These are phyloP conservation scores for Carex littledalei DNA, from an alignment of 176 grass and related monocot species.

Conservation along the genomic window DNA sequence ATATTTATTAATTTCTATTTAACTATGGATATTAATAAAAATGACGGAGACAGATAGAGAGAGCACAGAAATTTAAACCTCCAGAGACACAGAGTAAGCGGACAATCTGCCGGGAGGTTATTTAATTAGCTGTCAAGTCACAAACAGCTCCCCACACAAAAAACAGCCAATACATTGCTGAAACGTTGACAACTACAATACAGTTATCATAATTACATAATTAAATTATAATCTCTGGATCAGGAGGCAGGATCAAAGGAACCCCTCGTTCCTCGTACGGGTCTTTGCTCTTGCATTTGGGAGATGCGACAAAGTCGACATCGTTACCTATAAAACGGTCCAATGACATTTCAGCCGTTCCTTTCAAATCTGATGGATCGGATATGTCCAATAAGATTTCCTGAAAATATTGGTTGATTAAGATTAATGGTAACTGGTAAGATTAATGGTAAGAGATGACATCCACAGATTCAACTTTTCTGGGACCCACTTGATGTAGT, in stretches of 20 bases:
- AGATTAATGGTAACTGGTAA: background rate
- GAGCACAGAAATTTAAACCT: background rate
- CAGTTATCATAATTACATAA: background rate
- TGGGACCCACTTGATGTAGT: background rate
- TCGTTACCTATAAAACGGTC: background rate
- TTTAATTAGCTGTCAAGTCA: background rate
- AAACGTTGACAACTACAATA: background rate
- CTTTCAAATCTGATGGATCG: background rate
- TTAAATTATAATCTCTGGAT: background rate
- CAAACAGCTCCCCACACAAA: background rate
- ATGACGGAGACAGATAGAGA: too few relatives aligned
- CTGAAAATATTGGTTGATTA: background rate
- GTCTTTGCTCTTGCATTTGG: too few relatives aligned
- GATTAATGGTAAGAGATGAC: background rate
- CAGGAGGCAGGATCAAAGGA: background rate
- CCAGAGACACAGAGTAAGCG: background rate
- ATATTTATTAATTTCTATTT: too few relatives aligned
- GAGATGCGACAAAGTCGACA: background rate
- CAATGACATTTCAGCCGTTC: background rate
- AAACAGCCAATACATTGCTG: background rate
- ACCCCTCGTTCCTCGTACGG: background rate
- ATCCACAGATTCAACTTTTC: background rate
- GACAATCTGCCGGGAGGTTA: constrained; percentile 1
- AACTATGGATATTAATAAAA: too few relatives aligned
- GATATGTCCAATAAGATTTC: background rate